Percentiles rank a stretch among this genome's conserved stretches.
Conservation (phyloP, 257 asterid species). For the Osmanthus fragrans region DNA sequence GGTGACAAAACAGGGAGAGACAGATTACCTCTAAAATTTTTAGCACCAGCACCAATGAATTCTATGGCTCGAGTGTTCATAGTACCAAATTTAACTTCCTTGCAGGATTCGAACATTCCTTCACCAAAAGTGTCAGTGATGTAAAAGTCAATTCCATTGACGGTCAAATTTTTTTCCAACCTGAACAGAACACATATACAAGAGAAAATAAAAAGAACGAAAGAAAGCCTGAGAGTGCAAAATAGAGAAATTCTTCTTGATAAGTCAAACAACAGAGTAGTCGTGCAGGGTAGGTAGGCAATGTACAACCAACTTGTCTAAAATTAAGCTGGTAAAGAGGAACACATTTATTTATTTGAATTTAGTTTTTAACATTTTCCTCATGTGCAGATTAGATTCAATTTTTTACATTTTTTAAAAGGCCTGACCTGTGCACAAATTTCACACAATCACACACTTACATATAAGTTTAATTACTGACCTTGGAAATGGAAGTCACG, state of each 20-base stretch:
- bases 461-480: constrained; percentile 37
- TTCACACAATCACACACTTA: not conserved
- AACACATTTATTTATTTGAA: too few relatives aligned
- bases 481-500: constrained; percentile 80
- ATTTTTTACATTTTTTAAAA: too few relatives aligned
- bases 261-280: not conserved
- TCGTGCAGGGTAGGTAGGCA: not conserved
- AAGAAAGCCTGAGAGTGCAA: too few relatives aligned
- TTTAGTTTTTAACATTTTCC: not conserved
- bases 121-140: constrained; percentile 74
- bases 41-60: constrained; percentile 96
- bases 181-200: constrained; percentile 39
- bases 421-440: not conserved
- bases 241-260: too few relatives aligned
- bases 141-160: constrained; percentile 75
- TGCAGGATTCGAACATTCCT: constrained; percentile 91
- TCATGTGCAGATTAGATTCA: not conserved
- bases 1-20: not conserved
- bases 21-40: constrained; percentile 64
- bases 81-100: constrained; percentile 95
- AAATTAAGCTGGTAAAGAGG: not conserved
- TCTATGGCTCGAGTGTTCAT: constrained; percentile 96
- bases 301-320: not conserved
- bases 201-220: constrained; percentile 6
- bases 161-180: constrained; percentile 64